phyloP scores from a whole-genome alignment of 2,329 filamentous ascomycete species.

The Aspergillus aculeatus region DNA sequence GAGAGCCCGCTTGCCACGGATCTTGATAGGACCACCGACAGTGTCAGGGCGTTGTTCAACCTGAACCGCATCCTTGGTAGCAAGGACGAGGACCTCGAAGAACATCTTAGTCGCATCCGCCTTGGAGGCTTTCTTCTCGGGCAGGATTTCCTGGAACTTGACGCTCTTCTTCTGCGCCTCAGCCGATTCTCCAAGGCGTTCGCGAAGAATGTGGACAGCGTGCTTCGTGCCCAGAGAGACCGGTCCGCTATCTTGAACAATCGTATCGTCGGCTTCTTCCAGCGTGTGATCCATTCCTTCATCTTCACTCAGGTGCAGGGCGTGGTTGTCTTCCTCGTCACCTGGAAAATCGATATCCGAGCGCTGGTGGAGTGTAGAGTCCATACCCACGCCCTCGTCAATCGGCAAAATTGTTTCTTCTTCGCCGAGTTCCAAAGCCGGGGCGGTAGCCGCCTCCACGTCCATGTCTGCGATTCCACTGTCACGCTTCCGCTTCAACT shows the following conservation, averaged over 20 bases:
- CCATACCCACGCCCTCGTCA: slow-evolving; percentile 53
- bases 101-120: slow-evolving; percentile 99
- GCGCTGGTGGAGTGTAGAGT: slow-evolving; percentile 47
- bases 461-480: slow-evolving; percentile 80
- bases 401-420: slow-evolving; percentile 57
- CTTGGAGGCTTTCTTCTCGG: slow-evolving; percentile 75
- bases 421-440: slow-evolving; percentile 58
- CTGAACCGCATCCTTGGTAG: slow-evolving; percentile 97
- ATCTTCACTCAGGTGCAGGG: slow-evolving; percentile 47
- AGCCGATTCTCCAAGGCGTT: slow-evolving; percentile 68
- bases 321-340: slow-evolving; percentile 51
- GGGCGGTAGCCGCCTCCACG: slow-evolving; percentile 66
- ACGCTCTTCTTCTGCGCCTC: slow-evolving; percentile 77
- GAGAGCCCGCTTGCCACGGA: slow-evolving; percentile 88
- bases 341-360: slow-evolving; percentile 67
- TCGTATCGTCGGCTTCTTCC: slow-evolving; percentile 76
- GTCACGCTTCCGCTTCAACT: slow-evolving; percentile 91
- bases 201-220: slow-evolving; percentile 89
- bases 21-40: slow-evolving; percentile 76
- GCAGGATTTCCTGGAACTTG: slow-evolving; percentile 87
- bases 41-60: slow-evolving; percentile 76
- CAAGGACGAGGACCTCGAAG: slow-evolving; percentile 92
- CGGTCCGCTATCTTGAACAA: slow-evolving; percentile 80
- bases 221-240: slow-evolving; percentile 91
- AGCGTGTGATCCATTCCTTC: slow-evolving; percentile 47